Base-by-base conservation (phyloP, 441 rosid species). In the Geranium incanum region DNA sequence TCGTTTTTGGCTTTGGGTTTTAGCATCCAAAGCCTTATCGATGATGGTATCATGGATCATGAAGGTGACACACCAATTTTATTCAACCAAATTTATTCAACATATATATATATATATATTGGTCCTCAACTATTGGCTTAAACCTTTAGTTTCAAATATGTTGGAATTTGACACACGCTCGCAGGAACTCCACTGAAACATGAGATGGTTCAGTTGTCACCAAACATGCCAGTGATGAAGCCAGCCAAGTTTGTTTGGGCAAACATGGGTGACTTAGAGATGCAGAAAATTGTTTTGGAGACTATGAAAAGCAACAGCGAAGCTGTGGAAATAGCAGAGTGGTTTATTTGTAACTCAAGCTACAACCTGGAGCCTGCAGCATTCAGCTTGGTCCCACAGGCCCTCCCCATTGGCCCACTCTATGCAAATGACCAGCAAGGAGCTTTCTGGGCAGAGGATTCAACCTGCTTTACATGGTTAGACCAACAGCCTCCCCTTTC, bases 391-490 rank as follows among this genome's bases (percentile, higher is more conserved):
- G 36, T 11, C 28, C 83, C 81, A 0, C n/a, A 75, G 0, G 64
- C 86, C 70, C 45, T 74, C 57, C 89, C 90, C 0, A 66, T 81
- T 15, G 89, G 92, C 0, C 87, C 88, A 43, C 79, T 85, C 69
- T 69, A 70, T 59, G 72, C 80, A 48, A 70, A 60, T 68, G 73
- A 78, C 69, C 19, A 62, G 21, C 73, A 65, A 0, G 74, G 64
- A 41, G 70, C 68, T 15, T 87, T 87, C 76, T 80, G 86, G 80
- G 66, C 76, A 45, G 85, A 88, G 62, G 91, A 87, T 68, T 21
- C 76, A 3, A 70, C 75, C n/a, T 90, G 90, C 71, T 65, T 87
- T 2, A 33, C 75, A 64, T 90, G 91, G 94, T 80, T 88, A 12
- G 86, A 87, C 67, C 85, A 72, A 36, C 85, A 86, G 8, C 74